phyloP scores from a whole-genome alignment of 352 stramenopile genomes.

The Pythium oligandrum region DNA sequence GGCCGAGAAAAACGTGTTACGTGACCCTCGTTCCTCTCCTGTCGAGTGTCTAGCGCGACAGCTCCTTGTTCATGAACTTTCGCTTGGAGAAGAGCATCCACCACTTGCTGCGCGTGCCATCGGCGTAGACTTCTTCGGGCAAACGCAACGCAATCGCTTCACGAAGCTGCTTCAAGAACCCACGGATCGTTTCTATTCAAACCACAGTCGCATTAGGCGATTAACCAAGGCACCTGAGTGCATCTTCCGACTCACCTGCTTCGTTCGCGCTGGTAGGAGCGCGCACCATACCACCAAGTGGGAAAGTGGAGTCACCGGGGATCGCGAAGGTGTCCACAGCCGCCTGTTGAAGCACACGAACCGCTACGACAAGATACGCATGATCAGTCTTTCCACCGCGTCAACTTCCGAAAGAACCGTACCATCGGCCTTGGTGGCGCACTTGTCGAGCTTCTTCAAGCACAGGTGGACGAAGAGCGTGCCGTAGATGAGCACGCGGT shows the following conservation, averaged over 20 bases:
- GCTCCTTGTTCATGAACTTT: constrained; percentile 95
- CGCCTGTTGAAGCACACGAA: constrained; percentile 74
- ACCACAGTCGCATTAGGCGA: neutral
- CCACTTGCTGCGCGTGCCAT: constrained; percentile 90
- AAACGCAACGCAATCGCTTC: constrained; percentile 78
- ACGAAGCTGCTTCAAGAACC: constrained; percentile 90
- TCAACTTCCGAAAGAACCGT: neutral
- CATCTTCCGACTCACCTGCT: constrained; percentile 36
- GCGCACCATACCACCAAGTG: constrained; percentile 76
- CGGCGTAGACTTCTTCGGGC: constrained; percentile 79
- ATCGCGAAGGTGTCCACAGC: constrained; percentile 83
- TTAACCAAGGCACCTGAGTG: neutral
- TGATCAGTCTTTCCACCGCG: neutral
- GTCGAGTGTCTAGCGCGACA: constrained; percentile 37
- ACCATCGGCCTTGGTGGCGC: constrained; percentile 72
- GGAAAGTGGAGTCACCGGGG: constrained; percentile 81
- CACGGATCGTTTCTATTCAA: constrained; percentile 66
- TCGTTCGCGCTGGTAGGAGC: constrained; percentile 64
- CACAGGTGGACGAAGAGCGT: constrained; percentile 91
- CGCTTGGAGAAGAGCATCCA: constrained; percentile 93
- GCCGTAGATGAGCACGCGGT: constrained; percentile 93
- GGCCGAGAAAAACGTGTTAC: too few species aligned
- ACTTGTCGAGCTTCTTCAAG: constrained; percentile 89
- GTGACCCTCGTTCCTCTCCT: too few species aligned
- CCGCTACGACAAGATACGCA: constrained; percentile 24